phyloP scores from a whole-genome alignment of 1,284 basidiomycete genomes.

The Xerocomus amazonicus region DNA sequence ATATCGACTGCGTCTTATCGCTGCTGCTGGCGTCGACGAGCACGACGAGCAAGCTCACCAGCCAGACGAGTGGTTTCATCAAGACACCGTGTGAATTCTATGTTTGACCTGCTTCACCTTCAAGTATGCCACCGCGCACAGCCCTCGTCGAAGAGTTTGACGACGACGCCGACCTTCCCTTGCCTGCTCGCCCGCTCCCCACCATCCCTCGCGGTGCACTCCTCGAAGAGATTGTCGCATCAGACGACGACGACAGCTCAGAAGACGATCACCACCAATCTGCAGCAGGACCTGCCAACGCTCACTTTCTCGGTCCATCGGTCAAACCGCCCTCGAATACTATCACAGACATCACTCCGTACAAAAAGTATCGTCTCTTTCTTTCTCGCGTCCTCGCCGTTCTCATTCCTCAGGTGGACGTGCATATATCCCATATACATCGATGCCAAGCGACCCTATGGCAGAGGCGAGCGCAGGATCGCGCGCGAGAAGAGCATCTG shows the following conservation, averaged over 20 bases:
- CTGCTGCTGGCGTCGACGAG: neutral
- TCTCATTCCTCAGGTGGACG: constrained; percentile 66
- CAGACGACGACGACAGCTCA: constrained; percentile 32
- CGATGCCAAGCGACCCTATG: constrained; percentile 88
- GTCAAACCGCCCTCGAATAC: constrained; percentile 32
- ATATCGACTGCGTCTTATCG: constrained; percentile 31
- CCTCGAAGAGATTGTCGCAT: constrained; percentile 61
- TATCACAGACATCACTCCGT: constrained; percentile 72
- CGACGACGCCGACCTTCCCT: constrained; percentile 83
- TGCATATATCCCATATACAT: constrained; percentile 96
- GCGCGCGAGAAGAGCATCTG: constrained; percentile 79
- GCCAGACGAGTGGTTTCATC: constrained; percentile 5
- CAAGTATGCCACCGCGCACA: constrained; percentile 34
- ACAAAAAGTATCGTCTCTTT: constrained; percentile 59
- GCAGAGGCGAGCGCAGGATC: constrained; percentile 79
- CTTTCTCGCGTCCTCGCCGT: neutral
- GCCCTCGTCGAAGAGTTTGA: constrained; percentile 76
- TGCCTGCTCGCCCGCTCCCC: constrained; percentile 62
- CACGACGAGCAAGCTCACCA: constrained; percentile 7
- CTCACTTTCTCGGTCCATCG: constrained; percentile 31
- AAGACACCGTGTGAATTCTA: constrained; percentile 26
- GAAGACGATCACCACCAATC: constrained; percentile 39
- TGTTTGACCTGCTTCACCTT: neutral
- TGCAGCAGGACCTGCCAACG: constrained; percentile 47
- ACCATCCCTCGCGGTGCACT: constrained; percentile 69